Conservation (phyloP, 805 yeast genomes). For the Candida nitratophila region DNA sequence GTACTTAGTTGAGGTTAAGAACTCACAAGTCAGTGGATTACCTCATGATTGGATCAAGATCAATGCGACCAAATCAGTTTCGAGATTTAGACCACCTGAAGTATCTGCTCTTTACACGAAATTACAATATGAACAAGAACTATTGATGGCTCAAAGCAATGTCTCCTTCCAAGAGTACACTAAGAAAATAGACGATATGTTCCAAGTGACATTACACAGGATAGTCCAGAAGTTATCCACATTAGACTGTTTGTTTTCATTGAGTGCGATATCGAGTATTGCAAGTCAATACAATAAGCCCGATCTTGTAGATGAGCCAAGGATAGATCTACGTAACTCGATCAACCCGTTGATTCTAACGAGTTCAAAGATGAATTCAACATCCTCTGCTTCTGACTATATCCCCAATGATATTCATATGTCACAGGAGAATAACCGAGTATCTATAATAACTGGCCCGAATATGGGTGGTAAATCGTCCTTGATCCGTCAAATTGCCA, state of each 20-base stretch:
- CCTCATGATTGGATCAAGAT: slow-evolving; percentile 78
- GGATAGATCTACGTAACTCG: slow-evolving; percentile 46
- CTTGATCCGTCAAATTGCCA: slow-evolving; percentile 66
- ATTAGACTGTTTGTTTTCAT: slow-evolving; percentile 62
- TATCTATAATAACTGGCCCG: slow-evolving; percentile 72
- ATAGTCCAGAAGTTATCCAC: slow-evolving; percentile 42
- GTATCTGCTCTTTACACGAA: slow-evolving; percentile 43
- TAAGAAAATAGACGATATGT: slow-evolving; percentile 28
- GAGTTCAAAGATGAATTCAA: slow-evolving; percentile 9
- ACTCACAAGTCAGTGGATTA: slow-evolving; percentile 44
- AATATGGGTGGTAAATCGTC: slow-evolving; percentile 88
- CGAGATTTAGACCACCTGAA: slow-evolving; percentile 66
- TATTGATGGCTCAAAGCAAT: slow-evolving; percentile 39
- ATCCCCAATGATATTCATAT: slow-evolving; percentile 64
- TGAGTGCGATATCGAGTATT: slow-evolving; percentile 50
- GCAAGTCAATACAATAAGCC: slow-evolving; percentile 45
- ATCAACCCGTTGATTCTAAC: slow-evolving; percentile 31
- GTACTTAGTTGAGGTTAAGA: slow-evolving; percentile 70
- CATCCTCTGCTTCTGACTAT: slow-evolving; percentile 28
- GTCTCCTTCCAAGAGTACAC: slow-evolving; percentile 38
- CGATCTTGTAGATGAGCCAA: slow-evolving; percentile 35
- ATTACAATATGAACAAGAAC: slow-evolving; percentile 55
- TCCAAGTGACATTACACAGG: slow-evolving; percentile 28
- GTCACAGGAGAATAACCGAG: slow-evolving; percentile 37
- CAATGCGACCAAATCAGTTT: slow-evolving; percentile 58